Evolutionary conservation across 768 basidiomycete genomes (phyloP).

Genomic region (Suillus clintonianus): DNA sequence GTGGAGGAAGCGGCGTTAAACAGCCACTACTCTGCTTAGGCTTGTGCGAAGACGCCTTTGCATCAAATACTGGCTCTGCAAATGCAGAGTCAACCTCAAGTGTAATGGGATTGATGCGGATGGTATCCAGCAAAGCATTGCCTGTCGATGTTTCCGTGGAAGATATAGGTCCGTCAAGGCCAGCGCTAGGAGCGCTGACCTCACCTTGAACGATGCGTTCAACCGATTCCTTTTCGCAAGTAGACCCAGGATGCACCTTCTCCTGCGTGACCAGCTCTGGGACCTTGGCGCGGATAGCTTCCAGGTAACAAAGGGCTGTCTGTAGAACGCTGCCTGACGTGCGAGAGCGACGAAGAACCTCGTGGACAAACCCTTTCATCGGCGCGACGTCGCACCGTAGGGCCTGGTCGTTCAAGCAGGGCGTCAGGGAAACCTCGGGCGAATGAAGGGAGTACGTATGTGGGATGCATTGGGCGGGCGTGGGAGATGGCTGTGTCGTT

Average conservation of each 20-base stretch:
- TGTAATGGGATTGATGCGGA: conserved; percentile 40
- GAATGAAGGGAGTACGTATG: conserved; percentile 26
- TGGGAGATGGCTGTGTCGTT: conserved; percentile 38
- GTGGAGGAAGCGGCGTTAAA: conserved; percentile 39
- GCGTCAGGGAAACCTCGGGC: conserved; percentile 15
- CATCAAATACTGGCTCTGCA: conserved; percentile 16
- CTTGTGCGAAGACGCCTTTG: conserved; percentile 10
- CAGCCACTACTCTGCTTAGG: conserved; percentile 16
- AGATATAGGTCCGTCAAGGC: conserved; percentile 22
- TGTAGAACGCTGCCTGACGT: conserved; percentile 84
- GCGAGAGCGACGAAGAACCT: conserved; percentile 83
- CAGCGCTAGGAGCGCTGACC: conserved; percentile 41
- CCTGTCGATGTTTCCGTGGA: conserved; percentile 9
- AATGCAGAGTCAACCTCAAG: conserved; percentile 16
- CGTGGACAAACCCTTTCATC: conserved; percentile 80
- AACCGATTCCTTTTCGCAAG: conserved; percentile 42
- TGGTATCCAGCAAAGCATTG: conserved; percentile 42
- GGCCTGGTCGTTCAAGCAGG: conserved; percentile 11
- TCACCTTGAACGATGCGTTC: conserved; percentile 45
- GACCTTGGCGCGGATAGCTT: conserved; percentile 74
- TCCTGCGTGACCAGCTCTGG: conserved; percentile 62
- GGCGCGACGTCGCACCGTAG: conserved; percentile 47
- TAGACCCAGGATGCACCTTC: conserved; percentile 42
- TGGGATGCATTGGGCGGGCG: conserved; percentile 28
- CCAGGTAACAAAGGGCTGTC: conserved; percentile 85